phyloP scores from a whole-genome alignment of 441 rosid species.

The Pelargonium myrrhifolium region DNA sequence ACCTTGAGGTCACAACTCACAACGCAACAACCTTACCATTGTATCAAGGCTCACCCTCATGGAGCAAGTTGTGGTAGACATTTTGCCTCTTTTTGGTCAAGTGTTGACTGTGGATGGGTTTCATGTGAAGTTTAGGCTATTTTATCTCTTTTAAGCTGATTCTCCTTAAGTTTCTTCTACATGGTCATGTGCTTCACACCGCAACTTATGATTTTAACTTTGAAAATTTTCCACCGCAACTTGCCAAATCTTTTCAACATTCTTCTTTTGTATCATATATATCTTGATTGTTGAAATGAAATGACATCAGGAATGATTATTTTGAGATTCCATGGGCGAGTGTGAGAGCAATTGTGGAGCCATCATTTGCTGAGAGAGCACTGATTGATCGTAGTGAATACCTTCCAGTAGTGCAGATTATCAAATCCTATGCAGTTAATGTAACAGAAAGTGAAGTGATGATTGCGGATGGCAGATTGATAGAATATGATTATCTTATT shows the following conservation, averaged over 20 bases:
- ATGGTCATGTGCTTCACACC: not conserved
- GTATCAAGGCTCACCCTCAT: too few species aligned
- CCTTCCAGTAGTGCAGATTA: slow-evolving; percentile 42
- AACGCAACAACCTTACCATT: too few species aligned
- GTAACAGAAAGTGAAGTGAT: slow-evolving; percentile 48
- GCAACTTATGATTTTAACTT: not conserved
- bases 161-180: not conserved
- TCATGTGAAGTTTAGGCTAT: not conserved
- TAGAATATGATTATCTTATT: slow-evolving; percentile 70
- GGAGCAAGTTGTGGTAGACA: too few species aligned
- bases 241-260: not conserved
- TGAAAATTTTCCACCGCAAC: not conserved
- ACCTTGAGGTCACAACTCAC: not conserved
- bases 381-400: slow-evolving; percentile 64
- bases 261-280: slow-evolving; percentile 1
- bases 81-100: not conserved
- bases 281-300: not conserved
- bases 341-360: slow-evolving; percentile 75
- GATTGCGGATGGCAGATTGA: slow-evolving; percentile 37
- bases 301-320: slow-evolving; percentile 63
- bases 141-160: not conserved
- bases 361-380: slow-evolving; percentile 56
- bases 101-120: not conserved
- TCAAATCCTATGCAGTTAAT: slow-evolving; percentile 52
- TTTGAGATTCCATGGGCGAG: slow-evolving; percentile 77